Evolutionary conservation across 1,139 yeast genomes (phyloP).

Genomic region (Geotrichum citri-aurantii): DNA sequence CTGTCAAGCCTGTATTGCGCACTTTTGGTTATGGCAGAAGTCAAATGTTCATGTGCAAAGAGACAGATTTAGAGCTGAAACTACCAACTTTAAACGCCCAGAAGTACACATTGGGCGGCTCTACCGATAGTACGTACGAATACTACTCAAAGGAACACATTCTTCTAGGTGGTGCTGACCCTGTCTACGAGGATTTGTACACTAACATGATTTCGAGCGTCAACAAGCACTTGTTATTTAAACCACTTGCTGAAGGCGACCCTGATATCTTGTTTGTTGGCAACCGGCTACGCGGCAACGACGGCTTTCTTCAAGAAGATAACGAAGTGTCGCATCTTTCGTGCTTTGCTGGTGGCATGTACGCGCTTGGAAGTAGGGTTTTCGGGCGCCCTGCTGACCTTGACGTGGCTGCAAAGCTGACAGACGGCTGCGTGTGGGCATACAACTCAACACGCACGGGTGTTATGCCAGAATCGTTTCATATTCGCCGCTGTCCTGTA

Average conservation of each 20-base stretch:
- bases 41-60: background rate
- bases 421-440: constrained; percentile 64
- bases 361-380: constrained; percentile 61
- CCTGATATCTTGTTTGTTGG: constrained; percentile 46
- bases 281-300: constrained; percentile 21
- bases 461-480: constrained; percentile 43
- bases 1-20: background rate
- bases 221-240: constrained; percentile 40
- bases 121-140: constrained; percentile 66
- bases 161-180: constrained; percentile 45
- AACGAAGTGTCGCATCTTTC: constrained; percentile 51
- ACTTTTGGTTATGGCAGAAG: background rate
- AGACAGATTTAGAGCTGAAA: background rate
- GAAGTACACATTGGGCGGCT: constrained; percentile 44
- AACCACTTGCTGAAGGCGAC: constrained; percentile 40
- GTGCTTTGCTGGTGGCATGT: constrained; percentile 71
- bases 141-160: constrained; percentile 57
- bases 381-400: constrained; percentile 47
- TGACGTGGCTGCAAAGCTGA: constrained; percentile 52
- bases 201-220: constrained; percentile 38
- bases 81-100: background rate
- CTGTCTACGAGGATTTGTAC: constrained; percentile 36
- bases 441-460: constrained; percentile 44
- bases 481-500: constrained; percentile 37
- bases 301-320: constrained; percentile 17